Evolutionary conservation across 2,329 filamentous ascomycete species (phyloP).

Genomic region (Xylariaceae sp.): DNA sequence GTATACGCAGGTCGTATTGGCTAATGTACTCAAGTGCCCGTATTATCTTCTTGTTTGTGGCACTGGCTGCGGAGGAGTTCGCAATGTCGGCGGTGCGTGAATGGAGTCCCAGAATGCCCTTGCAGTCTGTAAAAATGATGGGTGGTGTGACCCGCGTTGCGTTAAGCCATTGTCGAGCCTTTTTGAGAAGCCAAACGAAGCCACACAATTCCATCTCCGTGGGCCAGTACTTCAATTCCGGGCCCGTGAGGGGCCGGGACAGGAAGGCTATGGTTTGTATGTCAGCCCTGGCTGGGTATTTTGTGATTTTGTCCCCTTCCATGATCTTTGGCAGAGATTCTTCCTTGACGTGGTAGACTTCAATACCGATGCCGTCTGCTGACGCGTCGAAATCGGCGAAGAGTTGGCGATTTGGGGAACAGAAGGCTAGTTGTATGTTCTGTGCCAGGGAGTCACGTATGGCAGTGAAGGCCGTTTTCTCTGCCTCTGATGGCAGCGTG

Average conservation of each 20-base stretch:
- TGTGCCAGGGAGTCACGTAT: not conserved
- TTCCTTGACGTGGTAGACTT: not conserved
- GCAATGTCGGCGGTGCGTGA: slow-evolving; percentile 3
- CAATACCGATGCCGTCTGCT: not conserved
- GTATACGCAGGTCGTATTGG: not conserved
- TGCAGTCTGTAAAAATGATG: not conserved
- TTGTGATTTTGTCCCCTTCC: not conserved
- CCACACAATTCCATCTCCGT: not conserved
- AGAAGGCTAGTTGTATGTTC: not conserved
- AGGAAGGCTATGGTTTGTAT: not conserved
- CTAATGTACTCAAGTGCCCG: slow-evolving; percentile 11
- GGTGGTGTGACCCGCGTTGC: not conserved
- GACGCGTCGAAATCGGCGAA: not conserved
- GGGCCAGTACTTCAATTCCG: not conserved
- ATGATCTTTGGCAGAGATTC: not conserved
- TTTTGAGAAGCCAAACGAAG: not conserved
- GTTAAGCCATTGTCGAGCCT: not conserved
- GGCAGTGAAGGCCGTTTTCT: not conserved
- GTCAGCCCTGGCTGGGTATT: not conserved
- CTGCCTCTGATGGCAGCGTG: not conserved
- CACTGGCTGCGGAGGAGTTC: slow-evolving; percentile 7
- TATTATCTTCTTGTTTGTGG: slow-evolving; percentile 1
- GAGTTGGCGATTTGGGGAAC: not conserved
- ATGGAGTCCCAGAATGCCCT: slow-evolving; percentile 2
- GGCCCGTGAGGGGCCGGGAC: not conserved